Percentiles rank a stretch among this genome's conserved stretches.
phyloP scores from a whole-genome alignment of 768 basidiomycete genomes.

The Suillus subaureus region DNA sequence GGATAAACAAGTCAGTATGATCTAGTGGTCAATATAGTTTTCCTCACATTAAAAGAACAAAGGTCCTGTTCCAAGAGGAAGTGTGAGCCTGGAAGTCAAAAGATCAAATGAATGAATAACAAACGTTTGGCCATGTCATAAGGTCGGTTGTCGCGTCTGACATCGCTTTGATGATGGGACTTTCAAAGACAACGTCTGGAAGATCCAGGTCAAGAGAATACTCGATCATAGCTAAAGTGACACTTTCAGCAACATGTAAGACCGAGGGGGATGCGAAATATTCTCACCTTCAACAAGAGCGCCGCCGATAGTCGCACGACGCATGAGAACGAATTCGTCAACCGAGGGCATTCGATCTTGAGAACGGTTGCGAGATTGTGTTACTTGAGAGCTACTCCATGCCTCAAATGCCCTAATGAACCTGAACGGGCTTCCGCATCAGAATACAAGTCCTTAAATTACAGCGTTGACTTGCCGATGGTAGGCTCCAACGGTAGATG shows the following conservation, averaged over 20 bases:
- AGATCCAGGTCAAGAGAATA: slow-evolving; percentile 41
- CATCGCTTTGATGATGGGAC: slow-evolving; percentile 36
- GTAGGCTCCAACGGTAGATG: slow-evolving; percentile 39
- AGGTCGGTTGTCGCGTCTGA: slow-evolving; percentile 43
- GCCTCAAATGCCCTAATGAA: slow-evolving; percentile 38
- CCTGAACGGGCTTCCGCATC: slow-evolving; percentile 18
- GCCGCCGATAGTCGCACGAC: slow-evolving; percentile 39
- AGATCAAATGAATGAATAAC: slow-evolving; percentile 17
- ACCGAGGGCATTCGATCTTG: slow-evolving; percentile 39
- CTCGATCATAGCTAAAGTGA: slow-evolving; percentile 35
- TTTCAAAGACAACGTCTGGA: slow-evolving; percentile 38
- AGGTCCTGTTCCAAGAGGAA: slow-evolving; percentile 23
- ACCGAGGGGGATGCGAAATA: neutral
- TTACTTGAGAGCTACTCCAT: slow-evolving; percentile 39
- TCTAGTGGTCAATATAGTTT: slow-evolving; percentile 10
- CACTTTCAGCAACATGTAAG: slow-evolving; percentile 5
- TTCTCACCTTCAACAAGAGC: slow-evolving; percentile 40
- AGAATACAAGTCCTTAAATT: slow-evolving; percentile 1
- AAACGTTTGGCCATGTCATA: slow-evolving; percentile 45
- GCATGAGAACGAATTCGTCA: slow-evolving; percentile 40
- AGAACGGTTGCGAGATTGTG: slow-evolving; percentile 37
- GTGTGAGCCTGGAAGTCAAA: slow-evolving; percentile 16
- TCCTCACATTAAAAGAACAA: slow-evolving; percentile 32
- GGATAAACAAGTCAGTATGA: slow-evolving; percentile 10
- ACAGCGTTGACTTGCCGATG: slow-evolving; percentile 25